Conservation (phyloP, 192 early-diverging fungal species). For the Rhizoclosmatium sp. region DNA sequence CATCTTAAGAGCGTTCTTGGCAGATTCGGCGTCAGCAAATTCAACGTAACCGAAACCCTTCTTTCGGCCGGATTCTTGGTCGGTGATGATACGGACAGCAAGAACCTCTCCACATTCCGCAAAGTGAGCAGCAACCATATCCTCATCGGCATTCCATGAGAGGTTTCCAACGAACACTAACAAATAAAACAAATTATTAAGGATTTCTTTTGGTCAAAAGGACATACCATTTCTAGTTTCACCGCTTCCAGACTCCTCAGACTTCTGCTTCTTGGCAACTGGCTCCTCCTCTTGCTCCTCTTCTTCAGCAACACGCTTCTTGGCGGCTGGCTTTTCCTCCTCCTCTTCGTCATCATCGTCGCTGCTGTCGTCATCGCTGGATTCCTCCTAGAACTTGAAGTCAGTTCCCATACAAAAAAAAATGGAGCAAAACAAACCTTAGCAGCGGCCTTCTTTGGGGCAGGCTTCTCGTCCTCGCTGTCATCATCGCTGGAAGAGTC, state of each 20-base stretch:
- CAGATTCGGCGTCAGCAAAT: slow-evolving; percentile 71
- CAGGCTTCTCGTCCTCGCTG: slow-evolving; percentile 46
- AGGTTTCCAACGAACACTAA: slow-evolving; percentile 75
- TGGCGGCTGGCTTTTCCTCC: slow-evolving; percentile 46
- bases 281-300: slow-evolving; percentile 29
- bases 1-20: slow-evolving; percentile 71
- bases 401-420: neutral
- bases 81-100: slow-evolving; percentile 73
- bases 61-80: slow-evolving; percentile 72
- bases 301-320: slow-evolving; percentile 45
- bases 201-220: neutral
- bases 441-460: slow-evolving; percentile 39
- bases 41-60: slow-evolving; percentile 94
- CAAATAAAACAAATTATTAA: neutral
- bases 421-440: slow-evolving; percentile 16
- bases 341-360: slow-evolving; percentile 60
- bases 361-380: slow-evolving; percentile 45
- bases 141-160: slow-evolving; percentile 74
- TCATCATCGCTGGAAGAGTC: slow-evolving; percentile 36
- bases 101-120: slow-evolving; percentile 75
- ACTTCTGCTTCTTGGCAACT: slow-evolving; percentile 24
- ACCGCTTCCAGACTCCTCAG: slow-evolving; percentile 19
- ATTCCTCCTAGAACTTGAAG: slow-evolving; percentile 25
- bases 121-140: slow-evolving; percentile 70
- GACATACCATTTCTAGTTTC: slow-evolving; percentile 28